phyloP scores from a whole-genome alignment of 257 asterid genomes.

The Sherardia arvensis region DNA sequence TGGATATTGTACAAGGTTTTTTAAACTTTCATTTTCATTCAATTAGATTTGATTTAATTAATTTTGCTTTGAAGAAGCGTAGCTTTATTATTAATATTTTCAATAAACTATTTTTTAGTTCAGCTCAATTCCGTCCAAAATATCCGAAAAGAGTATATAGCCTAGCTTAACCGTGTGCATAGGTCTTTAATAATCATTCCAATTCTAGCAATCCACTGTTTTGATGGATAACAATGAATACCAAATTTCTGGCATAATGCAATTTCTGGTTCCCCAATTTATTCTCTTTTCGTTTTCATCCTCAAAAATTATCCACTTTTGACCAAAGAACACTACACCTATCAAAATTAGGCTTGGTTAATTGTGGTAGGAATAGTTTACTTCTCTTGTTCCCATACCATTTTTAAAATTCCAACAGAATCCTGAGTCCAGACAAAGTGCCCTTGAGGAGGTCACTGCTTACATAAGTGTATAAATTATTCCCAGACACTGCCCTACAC shows the following conservation, averaged over 20 bases:
- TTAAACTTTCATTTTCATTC: too few species aligned
- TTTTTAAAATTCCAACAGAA: neutral
- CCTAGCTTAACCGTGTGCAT: too few species aligned
- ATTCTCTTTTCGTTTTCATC: neutral
- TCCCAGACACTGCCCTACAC: neutral
- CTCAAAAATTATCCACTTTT: neutral
- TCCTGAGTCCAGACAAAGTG: neutral
- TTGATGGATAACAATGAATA: neutral
- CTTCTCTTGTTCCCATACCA: neutral
- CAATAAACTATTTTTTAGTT: too few species aligned
- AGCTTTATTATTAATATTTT: too few species aligned
- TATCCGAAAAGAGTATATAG: too few species aligned
- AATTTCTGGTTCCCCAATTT: neutral
- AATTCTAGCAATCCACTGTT: too few species aligned
- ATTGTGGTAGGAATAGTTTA: neutral
- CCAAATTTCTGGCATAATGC: neutral
- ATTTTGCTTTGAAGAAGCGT: too few species aligned
- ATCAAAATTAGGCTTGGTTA: neutral
- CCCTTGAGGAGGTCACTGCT: slow-evolving; percentile 7
- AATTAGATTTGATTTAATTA: too few species aligned
- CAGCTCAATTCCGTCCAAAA: too few species aligned
- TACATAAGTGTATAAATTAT: neutral
- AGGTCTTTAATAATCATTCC: too few species aligned
- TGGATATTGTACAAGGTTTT: too few species aligned
- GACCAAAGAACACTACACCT: neutral